phyloP scores from a whole-genome alignment of 75 land plant species.

The Cunninghamia lanceolata region DNA sequence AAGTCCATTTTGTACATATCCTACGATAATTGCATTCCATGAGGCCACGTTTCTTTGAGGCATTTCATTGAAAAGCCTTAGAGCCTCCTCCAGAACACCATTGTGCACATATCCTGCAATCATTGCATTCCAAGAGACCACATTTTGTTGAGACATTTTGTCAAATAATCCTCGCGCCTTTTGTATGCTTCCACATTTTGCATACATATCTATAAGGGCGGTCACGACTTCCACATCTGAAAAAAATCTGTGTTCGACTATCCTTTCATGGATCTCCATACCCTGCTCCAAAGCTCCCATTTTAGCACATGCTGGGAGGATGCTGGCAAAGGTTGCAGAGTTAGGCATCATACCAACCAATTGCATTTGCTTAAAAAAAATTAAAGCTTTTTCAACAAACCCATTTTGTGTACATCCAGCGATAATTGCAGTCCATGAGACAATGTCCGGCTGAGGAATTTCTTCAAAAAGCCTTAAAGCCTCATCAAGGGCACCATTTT shows the following conservation, averaged over 20 bases:
- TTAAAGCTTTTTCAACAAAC: not conserved
- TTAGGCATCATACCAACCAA: not conserved
- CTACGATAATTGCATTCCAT: not conserved
- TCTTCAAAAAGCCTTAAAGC: not conserved
- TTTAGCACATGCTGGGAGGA: not conserved
- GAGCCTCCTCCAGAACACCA: not conserved
- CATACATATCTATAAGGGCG: conserved; percentile 19
- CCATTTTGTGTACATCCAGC: not conserved
- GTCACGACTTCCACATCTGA: not conserved
- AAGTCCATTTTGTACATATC: conserved; percentile 19
- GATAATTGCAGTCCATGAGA: too few species aligned
- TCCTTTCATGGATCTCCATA: not conserved
- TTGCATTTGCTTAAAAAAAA: not conserved
- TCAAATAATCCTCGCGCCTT: not conserved
- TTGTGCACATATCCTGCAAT: not conserved
- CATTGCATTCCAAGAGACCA: not conserved
- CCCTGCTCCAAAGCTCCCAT: not conserved
- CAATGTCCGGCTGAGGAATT: too few species aligned
- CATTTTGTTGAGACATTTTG: not conserved
- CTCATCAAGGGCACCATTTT: not conserved
- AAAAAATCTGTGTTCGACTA: not conserved
- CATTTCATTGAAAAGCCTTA: not conserved
- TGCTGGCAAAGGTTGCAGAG: not conserved
- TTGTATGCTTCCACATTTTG: conserved; percentile 9
- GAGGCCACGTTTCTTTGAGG: not conserved